Percentiles rank a stretch among this genome's conserved stretches.
These are phyloP conservation scores for Monosporascus sp. DNA, from an alignment of 2,329 filamentous ascomycete genomes.

Conservation along the genomic window DNA sequence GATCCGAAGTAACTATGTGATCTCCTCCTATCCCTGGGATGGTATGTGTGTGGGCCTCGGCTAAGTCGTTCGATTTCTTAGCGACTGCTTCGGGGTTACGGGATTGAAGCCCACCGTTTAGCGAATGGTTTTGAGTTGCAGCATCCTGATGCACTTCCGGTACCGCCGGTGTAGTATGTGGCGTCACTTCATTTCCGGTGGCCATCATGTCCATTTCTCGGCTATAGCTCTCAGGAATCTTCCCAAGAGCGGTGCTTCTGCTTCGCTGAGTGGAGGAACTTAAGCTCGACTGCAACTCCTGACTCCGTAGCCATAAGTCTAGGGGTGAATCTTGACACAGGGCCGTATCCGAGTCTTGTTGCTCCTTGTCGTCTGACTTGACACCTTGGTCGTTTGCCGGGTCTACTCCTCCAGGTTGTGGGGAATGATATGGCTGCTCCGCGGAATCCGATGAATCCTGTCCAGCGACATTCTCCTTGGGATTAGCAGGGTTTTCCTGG, in stretches of 20 bases:
- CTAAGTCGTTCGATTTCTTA: neutral
- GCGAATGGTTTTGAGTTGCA: neutral
- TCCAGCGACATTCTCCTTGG: neutral
- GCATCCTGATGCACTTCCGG: neutral
- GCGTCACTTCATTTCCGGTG: neutral
- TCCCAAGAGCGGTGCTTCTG: conserved; percentile 10
- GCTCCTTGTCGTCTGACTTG: neutral
- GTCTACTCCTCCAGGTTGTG: neutral
- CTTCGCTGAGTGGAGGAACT: conserved; percentile 14
- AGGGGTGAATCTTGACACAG: conserved; percentile 20
- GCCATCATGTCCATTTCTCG: neutral
- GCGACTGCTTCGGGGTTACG: neutral
- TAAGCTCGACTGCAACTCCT: conserved; percentile 17
- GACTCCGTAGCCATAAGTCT: conserved; percentile 25
- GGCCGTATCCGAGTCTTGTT: conserved; percentile 4
- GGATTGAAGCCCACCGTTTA: neutral
- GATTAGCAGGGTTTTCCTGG: neutral
- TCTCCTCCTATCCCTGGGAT: conserved; percentile 3
- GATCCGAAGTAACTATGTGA: neutral
- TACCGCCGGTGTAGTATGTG: neutral
- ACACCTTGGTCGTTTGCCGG: neutral
- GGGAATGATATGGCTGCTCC: neutral
- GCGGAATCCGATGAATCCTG: neutral
- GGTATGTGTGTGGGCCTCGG: neutral
- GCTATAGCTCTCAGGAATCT: conserved; percentile 1